Conservation (phyloP, 179 eudicot species). For the Sideroxylon spinosum region DNA sequence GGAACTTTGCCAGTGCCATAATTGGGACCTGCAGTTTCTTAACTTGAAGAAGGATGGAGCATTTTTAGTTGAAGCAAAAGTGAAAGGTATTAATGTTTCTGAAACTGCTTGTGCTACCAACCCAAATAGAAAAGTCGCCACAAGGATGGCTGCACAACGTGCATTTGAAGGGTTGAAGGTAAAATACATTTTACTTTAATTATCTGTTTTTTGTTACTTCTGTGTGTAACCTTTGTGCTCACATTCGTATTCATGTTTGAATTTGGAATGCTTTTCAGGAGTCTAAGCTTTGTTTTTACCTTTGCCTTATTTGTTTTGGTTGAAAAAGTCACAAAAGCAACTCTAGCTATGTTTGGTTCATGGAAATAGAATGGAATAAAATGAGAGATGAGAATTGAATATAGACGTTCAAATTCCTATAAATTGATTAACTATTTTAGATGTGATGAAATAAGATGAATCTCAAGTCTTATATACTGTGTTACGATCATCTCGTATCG, state of each 20-base stretch:
- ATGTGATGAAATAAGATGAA: background rate
- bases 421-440: no score
- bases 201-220: background rate
- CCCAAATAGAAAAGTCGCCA: constrained; percentile 52
- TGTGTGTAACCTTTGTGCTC: background rate
- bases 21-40: constrained; percentile 41
- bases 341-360: background rate
- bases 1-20: constrained; percentile 69
- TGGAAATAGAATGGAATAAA: background rate
- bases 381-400: no score
- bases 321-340: background rate
- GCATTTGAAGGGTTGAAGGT: constrained; percentile 58
- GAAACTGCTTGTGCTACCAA: constrained; percentile 44
- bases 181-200: constrained; percentile 6
- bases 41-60: constrained; percentile 35
- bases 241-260: background rate
- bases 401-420: no score
- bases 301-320: background rate
- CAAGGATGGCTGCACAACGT: constrained; percentile 52
- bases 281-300: background rate
- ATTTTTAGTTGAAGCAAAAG: constrained; percentile 47
- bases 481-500: no score
- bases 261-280: background rate
- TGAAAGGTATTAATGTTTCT: constrained; percentile 31
- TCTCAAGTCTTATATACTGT: no score